phyloP scores from a whole-genome alignment of 148 eudicot species.

The Agrostemma githago region DNA sequence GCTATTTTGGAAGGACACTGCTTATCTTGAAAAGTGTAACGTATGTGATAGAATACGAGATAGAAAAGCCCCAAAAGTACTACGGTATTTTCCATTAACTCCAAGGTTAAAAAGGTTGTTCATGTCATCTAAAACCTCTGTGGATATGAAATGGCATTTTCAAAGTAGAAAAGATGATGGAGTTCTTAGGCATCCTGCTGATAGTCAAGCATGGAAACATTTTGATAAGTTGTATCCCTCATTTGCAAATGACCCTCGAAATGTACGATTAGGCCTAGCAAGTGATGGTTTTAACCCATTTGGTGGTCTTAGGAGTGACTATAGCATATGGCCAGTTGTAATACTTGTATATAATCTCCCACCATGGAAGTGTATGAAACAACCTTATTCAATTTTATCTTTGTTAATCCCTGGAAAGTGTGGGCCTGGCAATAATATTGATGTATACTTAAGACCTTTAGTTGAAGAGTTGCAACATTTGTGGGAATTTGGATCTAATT shows the following conservation, averaged over 20 bases:
- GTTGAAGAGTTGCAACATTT: constrained; percentile 21
- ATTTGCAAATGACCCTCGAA: neutral
- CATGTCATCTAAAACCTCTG: neutral
- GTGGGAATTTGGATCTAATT: neutral
- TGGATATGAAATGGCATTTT: neutral
- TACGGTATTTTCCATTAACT: neutral
- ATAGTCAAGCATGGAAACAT: constrained; percentile 3
- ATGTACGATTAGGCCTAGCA: constrained; percentile 12
- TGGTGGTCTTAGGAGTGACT: neutral
- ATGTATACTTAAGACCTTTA: constrained; percentile 14
- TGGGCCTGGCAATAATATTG: constrained; percentile 19
- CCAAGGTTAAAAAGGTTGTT: constrained; percentile 1
- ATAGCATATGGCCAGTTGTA: constrained; percentile 20
- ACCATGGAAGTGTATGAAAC: constrained; percentile 4
- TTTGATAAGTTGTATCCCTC: neutral
- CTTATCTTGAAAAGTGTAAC: too few relatives aligned
- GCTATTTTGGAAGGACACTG: too few relatives aligned
- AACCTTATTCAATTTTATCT: constrained; percentile 25
- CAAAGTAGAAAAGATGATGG: neutral
- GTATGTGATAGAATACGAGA: too few relatives aligned
- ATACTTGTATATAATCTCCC: neutral
- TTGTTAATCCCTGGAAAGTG: constrained; percentile 19
- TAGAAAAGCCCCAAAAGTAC: too few relatives aligned
- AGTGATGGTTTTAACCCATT: constrained; percentile 4
- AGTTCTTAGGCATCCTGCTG: neutral